Evolutionary conservation across 2,329 filamentous ascomycete genomes (phyloP), one percentile per base, ranked within the genome.

Genomic region (Penicillium frequentans): DNA sequence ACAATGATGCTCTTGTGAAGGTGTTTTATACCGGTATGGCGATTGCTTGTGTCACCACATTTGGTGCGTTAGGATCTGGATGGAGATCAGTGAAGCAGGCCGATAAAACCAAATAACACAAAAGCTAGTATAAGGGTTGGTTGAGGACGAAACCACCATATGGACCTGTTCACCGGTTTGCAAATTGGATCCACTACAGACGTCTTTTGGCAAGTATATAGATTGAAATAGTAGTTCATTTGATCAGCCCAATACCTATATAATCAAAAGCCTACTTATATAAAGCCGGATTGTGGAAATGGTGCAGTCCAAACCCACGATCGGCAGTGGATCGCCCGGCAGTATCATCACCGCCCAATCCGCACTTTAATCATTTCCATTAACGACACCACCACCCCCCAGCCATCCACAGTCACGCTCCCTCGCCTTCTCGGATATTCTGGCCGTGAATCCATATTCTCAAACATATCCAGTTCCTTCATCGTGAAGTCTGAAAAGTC

Each of bases 331-430:
- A 43, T 51, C 49, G 42, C 27, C 21, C 21, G 44, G 57, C 57
- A 60, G 55, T 54, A 60, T 31, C 31, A 53, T 54, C 49, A 59
- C 57, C 57, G 57, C 57, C 57, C 49, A 49, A 35, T 26, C 49
- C 58, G 50, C 55, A 54, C 58, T 60, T 58, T 48, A 51, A 53
- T 60, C 52, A 51, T 54, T 49, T 57, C 43, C 33, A 48, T 37
- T 14, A 19, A 53, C 33, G 31, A 50, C 49, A 60, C 47, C 53
- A 46, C 39, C 53, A 49, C 50, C 42, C 42, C 47, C 27, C 56
- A n/a, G 45, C 52, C 49, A 50, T 49, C 42, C 46, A 49, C 19
- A 42, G 16, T n/a, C 44, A 47, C 55, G 27, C n/a, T 23, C 11
- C 19, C 26, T 27, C 27, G 16, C 23, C 27, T 21, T 19, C 37